Base-by-base conservation (phyloP, 2,329 filamentous ascomycete genomes). In the Aspergillus flavus region DNA sequence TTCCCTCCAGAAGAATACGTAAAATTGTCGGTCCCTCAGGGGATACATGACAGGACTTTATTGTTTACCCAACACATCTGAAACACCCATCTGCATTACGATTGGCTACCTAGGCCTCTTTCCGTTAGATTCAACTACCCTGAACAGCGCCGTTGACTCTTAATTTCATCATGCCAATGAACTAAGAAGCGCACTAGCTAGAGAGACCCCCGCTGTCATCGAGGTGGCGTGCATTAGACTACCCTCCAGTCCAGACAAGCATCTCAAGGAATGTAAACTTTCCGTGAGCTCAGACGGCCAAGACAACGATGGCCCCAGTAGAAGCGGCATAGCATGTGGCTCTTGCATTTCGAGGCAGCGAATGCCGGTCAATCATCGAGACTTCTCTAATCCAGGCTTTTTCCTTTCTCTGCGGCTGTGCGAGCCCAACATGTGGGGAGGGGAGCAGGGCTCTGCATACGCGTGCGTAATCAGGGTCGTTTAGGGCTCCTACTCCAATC, bases 141-240 rank as follows among this genome's bases (percentile, higher is more conserved):
- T 16, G 23, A 19, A 48, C 45, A 52, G 7, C 50, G 50, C 50
- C 50, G 50, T 53, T 53, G 28, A 53, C 28, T 21, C 30, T 34
- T 11, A 21, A 19, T 34, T 21, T 30, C 19, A 34, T 53, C 50
- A 34, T 34, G 6, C 14, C 7, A 53, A 34, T 32, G 26, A 34
- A 34, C 28, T 32, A 11, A 54, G 30, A 12, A 36, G 11, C 10
- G 19, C 21, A 36, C 30, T 54, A 54, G 32, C 6, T 32, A 23
- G n/a, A 41, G 12, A 16, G 10, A 1, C 32, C 52, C 52, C 52
- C 52, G 32, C 34, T 21, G 52, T 21, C 6, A 32, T 19, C 46
- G 26, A 50, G 39, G 52, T 55, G 52, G 52, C 52, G 52, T 55
- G 32, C n/a, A 55, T 39, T 55, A 55, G 32, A 39, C 52, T 55